Percentiles rank a stretch among this genome's conserved stretches.
Conservation (phyloP, 371 early-diverging fungal genomes). For the Lichtheimia ramosa region DNA sequence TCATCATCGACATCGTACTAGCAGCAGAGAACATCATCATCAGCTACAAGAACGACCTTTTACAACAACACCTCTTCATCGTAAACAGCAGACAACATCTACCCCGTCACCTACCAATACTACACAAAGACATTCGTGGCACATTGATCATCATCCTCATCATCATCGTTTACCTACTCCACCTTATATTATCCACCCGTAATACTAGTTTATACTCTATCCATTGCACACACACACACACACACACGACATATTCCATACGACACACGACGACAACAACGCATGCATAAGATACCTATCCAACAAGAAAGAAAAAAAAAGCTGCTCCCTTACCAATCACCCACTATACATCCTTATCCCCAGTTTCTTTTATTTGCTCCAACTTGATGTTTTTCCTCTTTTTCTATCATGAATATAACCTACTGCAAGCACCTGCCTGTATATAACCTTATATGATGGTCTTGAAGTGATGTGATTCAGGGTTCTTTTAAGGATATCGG, state of each 20-base stretch:
- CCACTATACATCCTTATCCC: too few species aligned
- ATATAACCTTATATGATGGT: too few species aligned
- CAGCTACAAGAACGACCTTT: background rate
- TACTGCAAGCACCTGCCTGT: too few species aligned
- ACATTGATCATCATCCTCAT: slow-evolving; percentile 6
- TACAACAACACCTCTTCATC: slow-evolving; percentile 4
- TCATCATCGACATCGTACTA: background rate
- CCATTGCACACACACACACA: background rate
- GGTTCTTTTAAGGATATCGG: too few species aligned
- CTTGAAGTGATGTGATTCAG: too few species aligned
- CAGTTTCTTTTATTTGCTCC: too few species aligned
- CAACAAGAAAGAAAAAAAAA: too few species aligned
- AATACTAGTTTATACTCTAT: background rate
- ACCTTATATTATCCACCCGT: slow-evolving; percentile 10
- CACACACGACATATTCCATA: background rate
- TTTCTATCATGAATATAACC: too few species aligned
- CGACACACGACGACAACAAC: background rate
- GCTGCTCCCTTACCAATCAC: too few species aligned
- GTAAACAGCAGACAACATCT: slow-evolving; percentile 1
- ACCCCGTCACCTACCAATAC: background rate
- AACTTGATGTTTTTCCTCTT: too few species aligned
- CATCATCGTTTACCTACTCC: slow-evolving; percentile 10
- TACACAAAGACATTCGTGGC: slow-evolving; percentile 3
- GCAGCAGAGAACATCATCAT: background rate
- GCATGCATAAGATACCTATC: too few species aligned